These are phyloP conservation scores for Fistulifera solaris DNA, from an alignment of 108 stramenopile genomes.

Conservation along the genomic window DNA sequence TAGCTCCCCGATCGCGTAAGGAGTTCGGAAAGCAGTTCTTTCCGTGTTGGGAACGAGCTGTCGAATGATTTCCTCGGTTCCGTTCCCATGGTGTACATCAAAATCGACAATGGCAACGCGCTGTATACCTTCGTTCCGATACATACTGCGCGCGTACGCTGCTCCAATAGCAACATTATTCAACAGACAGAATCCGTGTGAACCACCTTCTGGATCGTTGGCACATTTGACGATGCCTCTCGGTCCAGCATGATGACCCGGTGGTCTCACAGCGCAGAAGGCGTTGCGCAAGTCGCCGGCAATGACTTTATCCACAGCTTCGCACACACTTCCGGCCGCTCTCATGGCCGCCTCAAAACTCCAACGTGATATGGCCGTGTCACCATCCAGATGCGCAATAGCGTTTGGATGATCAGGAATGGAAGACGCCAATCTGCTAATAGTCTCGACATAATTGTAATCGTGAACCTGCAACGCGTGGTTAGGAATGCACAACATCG, in stretches of 20 bases:
- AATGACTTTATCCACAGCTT: constrained; percentile 81
- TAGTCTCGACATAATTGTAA: constrained; percentile 80
- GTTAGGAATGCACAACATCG: constrained; percentile 1
- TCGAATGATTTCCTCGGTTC: constrained; percentile 90
- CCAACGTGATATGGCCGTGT: constrained; percentile 82
- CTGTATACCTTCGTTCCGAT: constrained; percentile 71
- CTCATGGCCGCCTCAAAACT: constrained; percentile 82
- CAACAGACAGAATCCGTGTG: constrained; percentile 96
- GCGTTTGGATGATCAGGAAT: constrained; percentile 81
- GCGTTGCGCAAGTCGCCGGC: constrained; percentile 73
- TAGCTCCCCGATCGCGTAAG: constrained; percentile 69
- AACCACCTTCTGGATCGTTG: constrained; percentile 81
- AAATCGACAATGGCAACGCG: constrained; percentile 87
- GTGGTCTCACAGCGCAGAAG: constrained; percentile 96
- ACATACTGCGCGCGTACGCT: constrained; percentile 90
- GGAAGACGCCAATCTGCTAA: constrained; percentile 56
- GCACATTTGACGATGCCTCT: constrained; percentile 87
- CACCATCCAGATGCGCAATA: constrained; percentile 75
- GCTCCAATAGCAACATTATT: constrained; percentile 99
- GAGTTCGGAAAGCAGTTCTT: constrained; percentile 58
- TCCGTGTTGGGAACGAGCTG: constrained; percentile 75
- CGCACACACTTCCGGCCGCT: constrained; percentile 84
- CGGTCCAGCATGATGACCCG: constrained; percentile 98
- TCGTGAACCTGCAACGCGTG: constrained; percentile 40
- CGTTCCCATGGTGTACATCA: constrained; percentile 96